These are phyloP conservation scores for Sindora glabra DNA, from an alignment of 306 rosid species.

Conservation along the genomic window DNA sequence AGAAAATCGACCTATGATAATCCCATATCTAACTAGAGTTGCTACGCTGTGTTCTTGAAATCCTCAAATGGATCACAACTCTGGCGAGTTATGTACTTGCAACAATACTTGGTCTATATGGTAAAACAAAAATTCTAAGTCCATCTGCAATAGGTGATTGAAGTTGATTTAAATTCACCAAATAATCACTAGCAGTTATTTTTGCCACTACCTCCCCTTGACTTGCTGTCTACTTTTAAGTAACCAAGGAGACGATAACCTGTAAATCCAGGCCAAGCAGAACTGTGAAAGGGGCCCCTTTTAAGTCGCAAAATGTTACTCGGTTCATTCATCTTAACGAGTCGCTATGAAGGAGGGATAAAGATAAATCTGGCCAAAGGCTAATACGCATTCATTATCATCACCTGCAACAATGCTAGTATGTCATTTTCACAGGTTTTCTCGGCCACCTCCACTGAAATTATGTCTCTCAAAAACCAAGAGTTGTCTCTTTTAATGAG, in stretches of 20 bases:
- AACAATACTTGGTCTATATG: slow-evolving; percentile 3
- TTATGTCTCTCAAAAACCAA: neutral
- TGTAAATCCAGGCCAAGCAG: slow-evolving; percentile 7
- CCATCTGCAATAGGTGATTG: slow-evolving; percentile 9
- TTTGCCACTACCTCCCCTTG: neutral
- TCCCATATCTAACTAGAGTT: slow-evolving; percentile 23
- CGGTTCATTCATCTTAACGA: slow-evolving; percentile 12
- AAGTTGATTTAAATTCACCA: slow-evolving; percentile 11
- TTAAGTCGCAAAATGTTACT: slow-evolving; percentile 6
- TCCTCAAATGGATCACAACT: slow-evolving; percentile 6
- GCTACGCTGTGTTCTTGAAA: slow-evolving; percentile 19
- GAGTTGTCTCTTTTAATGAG: neutral
- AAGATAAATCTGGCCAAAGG: neutral
- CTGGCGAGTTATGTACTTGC: neutral
- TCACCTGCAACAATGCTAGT: slow-evolving; percentile 18
- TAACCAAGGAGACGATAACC: neutral
- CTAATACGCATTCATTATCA: slow-evolving; percentile 5
- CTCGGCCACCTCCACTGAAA: neutral
- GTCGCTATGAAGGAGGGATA: slow-evolving; percentile 17
- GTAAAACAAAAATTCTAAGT: slow-evolving; percentile 15
- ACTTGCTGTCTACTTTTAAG: neutral
- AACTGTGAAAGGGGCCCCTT: slow-evolving; percentile 6
- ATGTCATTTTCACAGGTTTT: slow-evolving; percentile 9
- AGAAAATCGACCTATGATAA: slow-evolving; percentile 6
- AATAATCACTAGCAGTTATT: slow-evolving; percentile 8